These are phyloP conservation scores for Malus hybrid DNA, from an alignment of 331 rosid species.

Conservation along the genomic window DNA sequence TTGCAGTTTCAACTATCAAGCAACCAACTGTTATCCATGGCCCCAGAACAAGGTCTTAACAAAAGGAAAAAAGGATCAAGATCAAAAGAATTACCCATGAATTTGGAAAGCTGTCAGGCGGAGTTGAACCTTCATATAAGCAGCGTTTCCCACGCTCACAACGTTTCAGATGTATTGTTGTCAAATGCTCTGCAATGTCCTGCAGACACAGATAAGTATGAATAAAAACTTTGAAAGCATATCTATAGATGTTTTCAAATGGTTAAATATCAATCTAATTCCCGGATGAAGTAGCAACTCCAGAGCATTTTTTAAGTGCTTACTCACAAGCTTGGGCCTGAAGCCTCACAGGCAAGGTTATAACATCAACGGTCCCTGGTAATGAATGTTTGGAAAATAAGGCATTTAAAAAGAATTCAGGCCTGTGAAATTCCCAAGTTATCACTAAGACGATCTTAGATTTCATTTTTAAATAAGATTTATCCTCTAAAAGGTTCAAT, in stretches of 20 bases:
- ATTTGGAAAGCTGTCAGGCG: slow-evolving; percentile 95
- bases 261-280: neutral
- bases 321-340: neutral
- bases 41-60: neutral
- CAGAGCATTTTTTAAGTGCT: neutral
- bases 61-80: neutral
- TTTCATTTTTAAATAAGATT: neutral
- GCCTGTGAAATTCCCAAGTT: neutral
- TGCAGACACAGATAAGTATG: slow-evolving; percentile 19
- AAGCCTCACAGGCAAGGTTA: neutral
- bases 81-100: slow-evolving; percentile 65
- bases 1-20: neutral
- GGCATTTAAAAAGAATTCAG: too few species aligned
- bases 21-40: neutral
- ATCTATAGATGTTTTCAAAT: neutral
- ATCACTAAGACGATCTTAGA: neutral
- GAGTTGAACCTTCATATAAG: slow-evolving; percentile 93
- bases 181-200: slow-evolving; percentile 94
- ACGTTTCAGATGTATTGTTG: slow-evolving; percentile 74
- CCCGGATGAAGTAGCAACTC: neutral
- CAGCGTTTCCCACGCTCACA: slow-evolving; percentile 98
- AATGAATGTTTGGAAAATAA: neutral
- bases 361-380: neutral
- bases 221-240: neutral
- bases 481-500: neutral